Evolutionary conservation across 2,329 filamentous ascomycete species (phyloP).

Genomic region (Talaromyces sp.): DNA sequence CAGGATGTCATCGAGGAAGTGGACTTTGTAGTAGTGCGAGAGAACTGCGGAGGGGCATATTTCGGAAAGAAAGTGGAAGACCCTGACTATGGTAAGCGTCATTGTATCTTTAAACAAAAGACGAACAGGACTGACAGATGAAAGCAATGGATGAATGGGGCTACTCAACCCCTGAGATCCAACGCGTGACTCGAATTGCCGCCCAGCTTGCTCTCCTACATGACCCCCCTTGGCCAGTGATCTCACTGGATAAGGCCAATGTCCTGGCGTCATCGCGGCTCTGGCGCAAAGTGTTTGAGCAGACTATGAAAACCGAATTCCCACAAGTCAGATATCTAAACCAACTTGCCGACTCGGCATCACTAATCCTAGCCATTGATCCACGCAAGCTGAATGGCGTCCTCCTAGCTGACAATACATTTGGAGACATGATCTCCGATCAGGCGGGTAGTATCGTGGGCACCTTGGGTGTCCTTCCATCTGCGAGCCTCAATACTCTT

Average conservation of each 20-base stretch:
- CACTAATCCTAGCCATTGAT: slow-evolving; percentile 90
- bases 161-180: slow-evolving; percentile 75
- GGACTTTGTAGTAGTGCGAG: slow-evolving; percentile 61
- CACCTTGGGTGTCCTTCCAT: slow-evolving; percentile 76
- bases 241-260: slow-evolving; percentile 88
- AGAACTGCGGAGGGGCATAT: slow-evolving; percentile 40
- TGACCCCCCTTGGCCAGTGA: slow-evolving; percentile 67
- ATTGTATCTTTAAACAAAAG: slow-evolving; percentile 16
- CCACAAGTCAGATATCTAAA: slow-evolving; percentile 73
- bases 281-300: slow-evolving; percentile 76
- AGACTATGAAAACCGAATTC: slow-evolving; percentile 77
- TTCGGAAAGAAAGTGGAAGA: slow-evolving; percentile 35
- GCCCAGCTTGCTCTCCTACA: slow-evolving; percentile 69
- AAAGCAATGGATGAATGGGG: slow-evolving; percentile 66
- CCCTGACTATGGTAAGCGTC: slow-evolving; percentile 23
- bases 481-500: slow-evolving; percentile 74
- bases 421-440: slow-evolving; percentile 88
- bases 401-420: slow-evolving; percentile 82
- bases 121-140: slow-evolving; percentile 35
- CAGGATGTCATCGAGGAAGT: slow-evolving; percentile 72
- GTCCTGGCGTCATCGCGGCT: slow-evolving; percentile 79
- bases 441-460: slow-evolving; percentile 88
- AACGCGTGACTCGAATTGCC: slow-evolving; percentile 72
- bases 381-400: slow-evolving; percentile 77
- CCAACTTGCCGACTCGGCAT: slow-evolving; percentile 84